A percentile compares a stretch with the other conserved stretches of the same genome.
Conservation (phyloP, 2,329 filamentous ascomycete species). For the Phoma sp. region DNA sequence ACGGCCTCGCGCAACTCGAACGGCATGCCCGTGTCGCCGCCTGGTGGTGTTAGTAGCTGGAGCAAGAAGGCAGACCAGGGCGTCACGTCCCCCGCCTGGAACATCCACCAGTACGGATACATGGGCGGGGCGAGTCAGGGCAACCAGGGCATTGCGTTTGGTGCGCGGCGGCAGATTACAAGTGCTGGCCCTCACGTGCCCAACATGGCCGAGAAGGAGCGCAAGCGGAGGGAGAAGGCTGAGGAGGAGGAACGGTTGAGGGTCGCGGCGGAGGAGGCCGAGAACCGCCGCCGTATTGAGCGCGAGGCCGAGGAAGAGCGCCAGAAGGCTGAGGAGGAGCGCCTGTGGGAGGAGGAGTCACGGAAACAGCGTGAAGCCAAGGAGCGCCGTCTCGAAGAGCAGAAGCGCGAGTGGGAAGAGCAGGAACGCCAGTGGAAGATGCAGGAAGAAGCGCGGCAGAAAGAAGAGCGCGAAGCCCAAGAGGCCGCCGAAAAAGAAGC, state of each 20-base stretch:
- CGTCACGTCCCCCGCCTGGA: conserved; percentile 89
- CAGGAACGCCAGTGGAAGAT: conserved; percentile 79
- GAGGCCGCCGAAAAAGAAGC: conserved; percentile 72
- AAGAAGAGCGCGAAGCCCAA: conserved; percentile 77
- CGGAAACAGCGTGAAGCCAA: conserved; percentile 65
- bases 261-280: conserved; percentile 61
- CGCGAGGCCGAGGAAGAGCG: conserved; percentile 69
- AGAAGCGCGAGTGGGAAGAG: conserved; percentile 78
- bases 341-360: conserved; percentile 71
- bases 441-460: conserved; percentile 74
- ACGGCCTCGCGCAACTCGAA: conserved; percentile 66
- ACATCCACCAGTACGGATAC: conserved; percentile 95
- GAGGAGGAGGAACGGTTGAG: conserved; percentile 62
- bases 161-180: conserved; percentile 90
- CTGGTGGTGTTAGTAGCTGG: conserved; percentile 81
- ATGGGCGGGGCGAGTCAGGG: conserved; percentile 97
- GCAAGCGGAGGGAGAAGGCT: conserved; percentile 63
- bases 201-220: conserved; percentile 84
- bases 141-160: conserved; percentile 92
- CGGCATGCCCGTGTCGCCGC: conserved; percentile 53
- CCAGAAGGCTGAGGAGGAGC: conserved; percentile 69
- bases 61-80: conserved; percentile 84
- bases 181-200: conserved; percentile 80
- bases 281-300: conserved; percentile 57
- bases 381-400: conserved; percentile 67